Conservation (phyloP, 1,139 yeast species). For the Nadsonia commutata region DNA sequence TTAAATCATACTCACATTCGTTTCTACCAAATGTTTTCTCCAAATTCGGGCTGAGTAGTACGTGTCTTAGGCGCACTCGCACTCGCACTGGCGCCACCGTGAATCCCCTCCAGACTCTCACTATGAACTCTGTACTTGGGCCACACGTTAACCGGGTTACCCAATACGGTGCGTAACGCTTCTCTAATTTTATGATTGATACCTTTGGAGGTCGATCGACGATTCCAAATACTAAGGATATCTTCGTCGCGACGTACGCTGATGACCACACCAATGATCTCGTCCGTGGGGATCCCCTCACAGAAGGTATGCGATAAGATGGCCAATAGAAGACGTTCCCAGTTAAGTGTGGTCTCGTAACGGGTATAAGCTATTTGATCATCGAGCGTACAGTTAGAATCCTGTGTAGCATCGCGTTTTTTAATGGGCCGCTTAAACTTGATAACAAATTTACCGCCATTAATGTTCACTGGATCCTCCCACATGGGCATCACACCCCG, state of each 20-base stretch:
- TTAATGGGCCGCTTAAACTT: conserved; percentile 28
- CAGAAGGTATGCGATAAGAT: conserved; percentile 20
- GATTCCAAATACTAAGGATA: conserved; percentile 24
- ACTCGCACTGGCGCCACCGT: no score
- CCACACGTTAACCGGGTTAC: conserved; percentile 13
- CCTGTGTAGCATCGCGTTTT: conserved; percentile 4
- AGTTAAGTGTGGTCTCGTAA: conserved; percentile 17
- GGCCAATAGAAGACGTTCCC: conserved; percentile 23
- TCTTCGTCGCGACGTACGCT: conserved; percentile 25
- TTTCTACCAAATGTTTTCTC: no score
- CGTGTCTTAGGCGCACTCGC: no score
- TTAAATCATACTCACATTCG: no score
- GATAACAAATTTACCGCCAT: conserved; percentile 57
- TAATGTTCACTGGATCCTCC: conserved; percentile 52
- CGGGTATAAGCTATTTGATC: conserved; percentile 8
- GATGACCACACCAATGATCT: conserved; percentile 24
- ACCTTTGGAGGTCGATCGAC: conserved; percentile 11
- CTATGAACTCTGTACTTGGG: conserved; percentile 21
- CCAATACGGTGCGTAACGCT: conserved; percentile 14
- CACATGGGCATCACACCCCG: conserved; percentile 55
- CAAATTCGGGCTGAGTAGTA: no score
- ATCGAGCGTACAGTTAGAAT: background rate
- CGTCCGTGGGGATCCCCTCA: conserved; percentile 15
- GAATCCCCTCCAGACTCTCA: conserved; percentile 18
- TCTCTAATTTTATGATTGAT: conserved; percentile 11